Percentiles rank a stretch among this genome's conserved stretches.
These are phyloP conservation scores for Camelina hispida DNA, from an alignment of 345 rosid species.

Conservation along the genomic window DNA sequence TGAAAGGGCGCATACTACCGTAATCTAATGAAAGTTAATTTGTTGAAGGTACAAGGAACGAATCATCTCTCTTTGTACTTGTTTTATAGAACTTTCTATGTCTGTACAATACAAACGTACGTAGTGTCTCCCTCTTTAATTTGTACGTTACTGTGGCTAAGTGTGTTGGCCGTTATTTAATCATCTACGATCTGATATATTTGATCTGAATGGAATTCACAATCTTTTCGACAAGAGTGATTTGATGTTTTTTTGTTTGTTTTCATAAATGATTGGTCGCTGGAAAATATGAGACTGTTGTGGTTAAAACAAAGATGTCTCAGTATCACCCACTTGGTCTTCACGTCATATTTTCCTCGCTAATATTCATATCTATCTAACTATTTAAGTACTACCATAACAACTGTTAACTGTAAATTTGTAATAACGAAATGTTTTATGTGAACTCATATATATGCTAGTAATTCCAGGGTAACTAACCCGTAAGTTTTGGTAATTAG, in stretches of 20 bases:
- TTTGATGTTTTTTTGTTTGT: slow-evolving; percentile 34
- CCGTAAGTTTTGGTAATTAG: neutral
- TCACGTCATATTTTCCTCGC: neutral
- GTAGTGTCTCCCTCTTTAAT: neutral
- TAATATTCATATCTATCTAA: neutral
- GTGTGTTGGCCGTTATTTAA: neutral
- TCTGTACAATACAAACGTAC: no score
- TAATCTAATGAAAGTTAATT: neutral
- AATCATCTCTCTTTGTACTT: no score
- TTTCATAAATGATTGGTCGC: slow-evolving; percentile 10
- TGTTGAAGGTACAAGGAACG: no score
- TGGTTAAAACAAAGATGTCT: slow-evolving; percentile 2
- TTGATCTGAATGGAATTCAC: slow-evolving; percentile 9
- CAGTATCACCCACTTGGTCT: neutral
- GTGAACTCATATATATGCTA: neutral
- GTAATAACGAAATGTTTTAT: no score
- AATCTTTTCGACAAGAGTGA: slow-evolving; percentile 31
- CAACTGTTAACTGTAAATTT: neutral
- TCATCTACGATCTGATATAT: neutral
- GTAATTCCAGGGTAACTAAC: neutral
- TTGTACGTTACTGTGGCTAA: neutral
- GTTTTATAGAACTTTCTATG: no score
- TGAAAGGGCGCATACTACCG: neutral
- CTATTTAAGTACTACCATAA: no score
- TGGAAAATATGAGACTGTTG: slow-evolving; percentile 1